Conservation (phyloP, 495 filamentous ascomycete genomes). For the Penicillium tannophilum region DNA sequence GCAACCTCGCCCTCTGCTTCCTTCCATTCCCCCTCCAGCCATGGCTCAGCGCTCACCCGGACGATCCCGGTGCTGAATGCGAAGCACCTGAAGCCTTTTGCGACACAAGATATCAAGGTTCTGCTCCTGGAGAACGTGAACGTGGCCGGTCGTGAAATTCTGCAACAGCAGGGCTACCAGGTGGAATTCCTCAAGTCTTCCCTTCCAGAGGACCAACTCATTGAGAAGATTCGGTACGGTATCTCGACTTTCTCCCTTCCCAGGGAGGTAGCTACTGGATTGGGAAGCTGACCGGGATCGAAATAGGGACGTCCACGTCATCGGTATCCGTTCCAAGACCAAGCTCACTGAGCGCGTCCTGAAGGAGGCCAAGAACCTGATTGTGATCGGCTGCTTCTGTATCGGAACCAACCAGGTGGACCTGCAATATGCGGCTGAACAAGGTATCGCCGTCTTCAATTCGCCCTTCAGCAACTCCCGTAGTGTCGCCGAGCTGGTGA, state of each 20-base stretch:
- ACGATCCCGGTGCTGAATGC: conserved; percentile 43
- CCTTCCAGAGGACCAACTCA: conserved; percentile 87
- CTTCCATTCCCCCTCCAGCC: conserved; percentile 65
- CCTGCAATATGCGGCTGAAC: conserved; percentile 82
- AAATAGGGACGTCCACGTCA: conserved; percentile 87
- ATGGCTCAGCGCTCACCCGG: conserved; percentile 36
- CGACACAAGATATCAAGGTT: conserved; percentile 93
- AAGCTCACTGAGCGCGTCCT: conserved; percentile 86
- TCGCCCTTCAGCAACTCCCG: conserved; percentile 98
- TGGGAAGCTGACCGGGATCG: conserved; percentile 10
- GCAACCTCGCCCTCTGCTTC: conserved; percentile 65
- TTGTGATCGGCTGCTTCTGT: conserved; percentile 98
- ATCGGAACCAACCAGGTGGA: conserved; percentile 99
- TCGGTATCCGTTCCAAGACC: conserved; percentile 98
- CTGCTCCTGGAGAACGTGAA: conserved; percentile 96
- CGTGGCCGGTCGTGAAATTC: conserved; percentile 79
- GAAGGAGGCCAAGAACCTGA: conserved; percentile 85
- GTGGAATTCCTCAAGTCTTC: conserved; percentile 90
- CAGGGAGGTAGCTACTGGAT: neutral
- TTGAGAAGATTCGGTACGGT: conserved; percentile 87
- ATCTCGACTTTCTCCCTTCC: neutral
- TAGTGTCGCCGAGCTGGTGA: conserved; percentile 94
- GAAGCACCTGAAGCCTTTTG: conserved; percentile 93
- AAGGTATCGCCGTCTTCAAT: conserved; percentile 98
- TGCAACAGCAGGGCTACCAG: conserved; percentile 88